Evolutionary conservation across 371 early-diverging fungal species (phyloP).

Genomic region (Circinella umbellata): DNA sequence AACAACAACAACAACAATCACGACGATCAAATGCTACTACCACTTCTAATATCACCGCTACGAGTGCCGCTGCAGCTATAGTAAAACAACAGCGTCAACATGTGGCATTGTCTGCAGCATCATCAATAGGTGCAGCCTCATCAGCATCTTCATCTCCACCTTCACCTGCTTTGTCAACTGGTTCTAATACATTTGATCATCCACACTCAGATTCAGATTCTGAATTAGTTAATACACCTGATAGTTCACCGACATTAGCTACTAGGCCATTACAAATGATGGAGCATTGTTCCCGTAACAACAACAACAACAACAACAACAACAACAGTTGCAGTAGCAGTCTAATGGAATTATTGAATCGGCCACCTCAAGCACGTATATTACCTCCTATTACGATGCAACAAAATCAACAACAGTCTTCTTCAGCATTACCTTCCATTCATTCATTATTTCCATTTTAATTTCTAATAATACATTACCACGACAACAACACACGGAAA

Average conservation of each 20-base stretch:
- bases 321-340: constrained; percentile 11
- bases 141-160: constrained; percentile 43
- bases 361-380: constrained; percentile 48
- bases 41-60: too few species aligned
- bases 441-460: constrained; percentile 30
- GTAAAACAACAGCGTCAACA: constrained; percentile 8
- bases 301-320: constrained; percentile 11
- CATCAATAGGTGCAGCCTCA: background rate
- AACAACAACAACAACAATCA: constrained; percentile 18
- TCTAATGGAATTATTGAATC: constrained; percentile 43
- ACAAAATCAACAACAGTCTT: constrained; percentile 9
- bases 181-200: constrained; percentile 23
- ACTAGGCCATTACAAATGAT: constrained; percentile 22
- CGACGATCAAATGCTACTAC: constrained; percentile 6
- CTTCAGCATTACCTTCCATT: constrained; percentile 28
- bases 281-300: constrained; percentile 12
- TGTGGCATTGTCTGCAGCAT: constrained; percentile 5
- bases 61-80: too few species aligned
- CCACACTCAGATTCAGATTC: constrained; percentile 44
- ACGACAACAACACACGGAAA: too few species aligned
- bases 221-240: constrained; percentile 50
- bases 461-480: background rate
- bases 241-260: constrained; percentile 45
- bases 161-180: constrained; percentile 48
- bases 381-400: constrained; percentile 44